Conservation (phyloP, 352 stramenopile species). For the Globisporangium spiculum region DNA sequence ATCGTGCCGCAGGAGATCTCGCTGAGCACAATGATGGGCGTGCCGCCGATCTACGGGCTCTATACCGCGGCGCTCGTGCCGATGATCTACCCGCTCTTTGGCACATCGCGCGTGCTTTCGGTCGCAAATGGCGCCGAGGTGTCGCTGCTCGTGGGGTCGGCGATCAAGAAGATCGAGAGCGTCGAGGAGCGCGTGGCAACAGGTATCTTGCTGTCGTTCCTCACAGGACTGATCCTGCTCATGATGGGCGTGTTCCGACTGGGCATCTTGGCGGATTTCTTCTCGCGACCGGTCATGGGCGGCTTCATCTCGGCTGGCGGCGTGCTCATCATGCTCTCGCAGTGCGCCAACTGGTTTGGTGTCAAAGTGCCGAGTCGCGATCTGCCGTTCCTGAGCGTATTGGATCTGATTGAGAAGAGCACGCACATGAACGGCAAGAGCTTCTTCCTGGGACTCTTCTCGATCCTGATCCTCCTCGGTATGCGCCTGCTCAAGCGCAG, state of each 20-base stretch:
- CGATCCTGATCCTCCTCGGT: slow-evolving; percentile 50
- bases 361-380: slow-evolving; percentile 55
- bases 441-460: slow-evolving; percentile 56
- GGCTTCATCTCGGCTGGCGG: slow-evolving; percentile 89
- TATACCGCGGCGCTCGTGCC: slow-evolving; percentile 85
- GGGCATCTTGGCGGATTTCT: slow-evolving; percentile 86
- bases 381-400: slow-evolving; percentile 55
- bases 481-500: slow-evolving; percentile 43
- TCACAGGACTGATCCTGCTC: slow-evolving; percentile 72
- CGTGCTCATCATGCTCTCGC: slow-evolving; percentile 90
- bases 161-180: slow-evolving; percentile 58
- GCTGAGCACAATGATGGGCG: slow-evolving; percentile 85
- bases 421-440: slow-evolving; percentile 70
- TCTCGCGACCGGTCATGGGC: slow-evolving; percentile 87
- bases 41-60: slow-evolving; percentile 88
- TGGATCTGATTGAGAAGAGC: slow-evolving; percentile 53
- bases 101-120: slow-evolving; percentile 71
- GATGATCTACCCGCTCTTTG: slow-evolving; percentile 86
- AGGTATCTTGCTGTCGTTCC: slow-evolving; percentile 60
- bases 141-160: slow-evolving; percentile 51
- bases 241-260: slow-evolving; percentile 78
- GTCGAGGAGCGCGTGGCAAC: slow-evolving; percentile 51
- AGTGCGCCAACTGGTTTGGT: slow-evolving; percentile 86
- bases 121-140: slow-evolving; percentile 80
- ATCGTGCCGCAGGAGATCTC: slow-evolving; percentile 88